Percentiles rank a stretch among this genome's conserved stretches.
Evolutionary conservation across 2,329 filamentous ascomycete genomes (phyloP).

Genomic region (Thyridium curvatum): DNA sequence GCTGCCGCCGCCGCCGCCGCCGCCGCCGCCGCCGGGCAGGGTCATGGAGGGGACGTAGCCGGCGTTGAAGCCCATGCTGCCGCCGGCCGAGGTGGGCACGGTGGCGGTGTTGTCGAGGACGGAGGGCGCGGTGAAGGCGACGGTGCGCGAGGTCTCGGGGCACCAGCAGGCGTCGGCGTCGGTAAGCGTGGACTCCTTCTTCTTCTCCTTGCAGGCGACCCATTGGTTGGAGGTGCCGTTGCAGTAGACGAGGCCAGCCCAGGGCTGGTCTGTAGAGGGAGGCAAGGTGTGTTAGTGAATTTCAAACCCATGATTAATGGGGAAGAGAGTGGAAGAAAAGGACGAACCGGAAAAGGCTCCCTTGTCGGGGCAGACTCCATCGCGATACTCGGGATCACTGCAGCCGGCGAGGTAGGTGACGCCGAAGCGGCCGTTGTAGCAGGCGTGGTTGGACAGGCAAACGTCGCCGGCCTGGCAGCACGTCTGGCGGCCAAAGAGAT

Average conservation of each 20-base stretch:
- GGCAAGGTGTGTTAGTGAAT: too few species aligned
- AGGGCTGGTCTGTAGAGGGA: constrained; percentile 13
- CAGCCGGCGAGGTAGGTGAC: constrained; percentile 30
- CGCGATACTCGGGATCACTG: constrained; percentile 22
- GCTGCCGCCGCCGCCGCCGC: background rate
- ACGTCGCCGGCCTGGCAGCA: constrained; percentile 13
- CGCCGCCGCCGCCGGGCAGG: constrained; percentile 10
- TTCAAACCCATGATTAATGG: too few species aligned
- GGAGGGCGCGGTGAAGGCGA: constrained; percentile 15
- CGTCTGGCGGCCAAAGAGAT: constrained; percentile 3
- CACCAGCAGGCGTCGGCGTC: constrained; percentile 20
- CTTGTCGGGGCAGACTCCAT: constrained; percentile 26
- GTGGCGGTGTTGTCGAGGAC: constrained; percentile 16
- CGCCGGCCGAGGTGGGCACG: constrained; percentile 16
- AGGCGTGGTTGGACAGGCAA: constrained; percentile 10
- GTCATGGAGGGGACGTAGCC: constrained; percentile 5
- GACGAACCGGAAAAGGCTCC: constrained; percentile 7
- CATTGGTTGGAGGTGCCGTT: constrained; percentile 22
- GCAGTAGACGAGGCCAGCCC: constrained; percentile 27
- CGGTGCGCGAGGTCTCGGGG: constrained; percentile 15
- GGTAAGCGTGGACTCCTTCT: constrained; percentile 11
- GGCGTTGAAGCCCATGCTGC: constrained; percentile 13
- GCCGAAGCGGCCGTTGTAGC: constrained; percentile 18
- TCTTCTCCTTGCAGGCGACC: constrained; percentile 21
- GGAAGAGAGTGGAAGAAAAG: too few species aligned